Conservation (phyloP, 257 asterid species). For the Solanum clarkiae region DNA sequence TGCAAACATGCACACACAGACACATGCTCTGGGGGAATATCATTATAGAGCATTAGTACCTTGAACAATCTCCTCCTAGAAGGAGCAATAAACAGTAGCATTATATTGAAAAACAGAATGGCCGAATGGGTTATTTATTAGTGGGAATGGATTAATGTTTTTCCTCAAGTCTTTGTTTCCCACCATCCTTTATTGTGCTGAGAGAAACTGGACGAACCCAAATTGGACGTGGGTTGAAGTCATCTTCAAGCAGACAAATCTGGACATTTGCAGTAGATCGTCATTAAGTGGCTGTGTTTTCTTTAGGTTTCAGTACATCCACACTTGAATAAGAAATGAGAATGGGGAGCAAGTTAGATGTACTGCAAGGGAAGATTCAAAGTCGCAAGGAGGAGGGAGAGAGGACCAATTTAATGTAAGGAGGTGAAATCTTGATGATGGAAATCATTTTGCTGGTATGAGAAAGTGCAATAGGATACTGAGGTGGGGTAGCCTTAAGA, state of each 20-base stretch:
- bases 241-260: not conserved
- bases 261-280: not conserved
- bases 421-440: not conserved
- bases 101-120: not conserved
- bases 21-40: not conserved
- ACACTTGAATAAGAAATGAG: not conserved
- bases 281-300: not conserved
- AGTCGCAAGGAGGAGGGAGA: not conserved
- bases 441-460: not conserved
- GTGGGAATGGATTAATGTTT: not conserved
- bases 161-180: not conserved
- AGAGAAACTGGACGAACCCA: not conserved
- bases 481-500: not conserved
- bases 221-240: not conserved
- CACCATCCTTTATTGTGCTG: not conserved
- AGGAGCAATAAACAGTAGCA: not conserved
- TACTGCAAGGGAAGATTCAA: not conserved
- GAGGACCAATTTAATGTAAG: not conserved
- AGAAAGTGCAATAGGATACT: not conserved
- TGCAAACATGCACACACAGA: not conserved
- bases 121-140: not conserved
- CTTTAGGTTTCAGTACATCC: not conserved
- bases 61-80: not conserved
- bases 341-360: not conserved
- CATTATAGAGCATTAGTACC: not conserved